phyloP scores from a whole-genome alignment of 1,284 basidiomycete genomes.

The Mycena sp. region DNA sequence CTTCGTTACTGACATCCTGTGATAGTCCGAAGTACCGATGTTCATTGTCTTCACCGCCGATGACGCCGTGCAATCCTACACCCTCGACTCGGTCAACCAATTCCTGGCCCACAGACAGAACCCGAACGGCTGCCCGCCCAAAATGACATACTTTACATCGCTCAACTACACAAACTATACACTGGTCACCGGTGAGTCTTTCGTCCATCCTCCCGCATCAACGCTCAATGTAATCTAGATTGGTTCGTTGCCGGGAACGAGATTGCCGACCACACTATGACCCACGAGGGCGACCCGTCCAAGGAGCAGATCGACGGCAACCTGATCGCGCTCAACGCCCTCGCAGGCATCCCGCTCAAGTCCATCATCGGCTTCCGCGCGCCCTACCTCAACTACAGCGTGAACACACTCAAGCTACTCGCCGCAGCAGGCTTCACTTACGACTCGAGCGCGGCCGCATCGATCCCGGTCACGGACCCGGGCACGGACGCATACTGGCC shows the following conservation, averaged over 20 bases:
- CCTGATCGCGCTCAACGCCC: constrained; percentile 81
- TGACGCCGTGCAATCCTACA: constrained; percentile 81
- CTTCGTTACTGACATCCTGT: neutral
- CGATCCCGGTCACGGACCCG: constrained; percentile 74
- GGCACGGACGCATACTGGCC: constrained; percentile 83
- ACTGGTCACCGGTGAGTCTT: constrained; percentile 66
- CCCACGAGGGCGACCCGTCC: constrained; percentile 74
- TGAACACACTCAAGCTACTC: constrained; percentile 69
- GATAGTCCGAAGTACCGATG: constrained; percentile 69
- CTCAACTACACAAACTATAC: constrained; percentile 84
- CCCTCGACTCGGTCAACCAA: constrained; percentile 75
- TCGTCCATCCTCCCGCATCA: neutral
- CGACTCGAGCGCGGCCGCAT: constrained; percentile 73
- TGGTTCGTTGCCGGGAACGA: constrained; percentile 89
- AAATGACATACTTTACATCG: constrained; percentile 81
- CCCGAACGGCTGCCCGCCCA: constrained; percentile 81
- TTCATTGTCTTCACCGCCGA: constrained; percentile 81
- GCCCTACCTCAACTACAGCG: constrained; percentile 80
- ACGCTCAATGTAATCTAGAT: constrained; percentile 48
- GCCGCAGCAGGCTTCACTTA: constrained; percentile 71
- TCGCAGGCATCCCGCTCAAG: constrained; percentile 81
- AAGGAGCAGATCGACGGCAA: constrained; percentile 81
- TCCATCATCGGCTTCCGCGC: constrained; percentile 82
- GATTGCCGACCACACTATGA: constrained; percentile 89
- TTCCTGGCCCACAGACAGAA: constrained; percentile 83